Evolutionary conservation across 2,329 filamentous ascomycete genomes (phyloP).

Genomic region (Xylariaceae sp.): DNA sequence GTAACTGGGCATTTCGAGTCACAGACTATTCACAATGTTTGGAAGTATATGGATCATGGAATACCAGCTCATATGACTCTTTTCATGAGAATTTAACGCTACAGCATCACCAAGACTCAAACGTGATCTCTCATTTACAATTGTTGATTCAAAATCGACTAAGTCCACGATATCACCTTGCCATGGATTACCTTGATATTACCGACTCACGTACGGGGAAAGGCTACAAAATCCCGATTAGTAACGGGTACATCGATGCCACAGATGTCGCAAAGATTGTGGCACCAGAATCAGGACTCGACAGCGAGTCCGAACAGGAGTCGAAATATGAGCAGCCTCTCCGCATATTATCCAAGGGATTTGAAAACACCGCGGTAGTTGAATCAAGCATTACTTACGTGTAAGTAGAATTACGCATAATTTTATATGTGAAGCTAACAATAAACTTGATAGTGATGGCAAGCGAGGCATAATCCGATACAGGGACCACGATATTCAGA

Average conservation of each 20-base stretch:
- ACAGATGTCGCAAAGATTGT: slow-evolving; percentile 24
- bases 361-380: slow-evolving; percentile 27
- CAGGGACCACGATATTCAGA: slow-evolving; percentile 23
- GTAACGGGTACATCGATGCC: slow-evolving; percentile 22
- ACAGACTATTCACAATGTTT: neutral
- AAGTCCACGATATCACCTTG: neutral
- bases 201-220: slow-evolving; percentile 27
- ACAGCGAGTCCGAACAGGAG: slow-evolving; percentile 5
- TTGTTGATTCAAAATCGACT: neutral
- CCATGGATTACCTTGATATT: slow-evolving; percentile 24
- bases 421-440: neutral
- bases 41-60: no score
- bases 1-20: neutral
- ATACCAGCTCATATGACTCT: no score
- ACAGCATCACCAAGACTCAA: neutral
- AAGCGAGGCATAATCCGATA: slow-evolving; percentile 24
- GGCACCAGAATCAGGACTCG: slow-evolving; percentile 10
- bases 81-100: no score
- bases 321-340: slow-evolving; percentile 16
- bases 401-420: slow-evolving; percentile 9
- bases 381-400: slow-evolving; percentile 28
- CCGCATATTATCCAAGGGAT: slow-evolving; percentile 24
- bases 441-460: slow-evolving; percentile 19
- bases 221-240: slow-evolving; percentile 25
- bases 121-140: neutral